phyloP scores from a whole-genome alignment of 805 yeast species.

The Yarrowia bubula region DNA sequence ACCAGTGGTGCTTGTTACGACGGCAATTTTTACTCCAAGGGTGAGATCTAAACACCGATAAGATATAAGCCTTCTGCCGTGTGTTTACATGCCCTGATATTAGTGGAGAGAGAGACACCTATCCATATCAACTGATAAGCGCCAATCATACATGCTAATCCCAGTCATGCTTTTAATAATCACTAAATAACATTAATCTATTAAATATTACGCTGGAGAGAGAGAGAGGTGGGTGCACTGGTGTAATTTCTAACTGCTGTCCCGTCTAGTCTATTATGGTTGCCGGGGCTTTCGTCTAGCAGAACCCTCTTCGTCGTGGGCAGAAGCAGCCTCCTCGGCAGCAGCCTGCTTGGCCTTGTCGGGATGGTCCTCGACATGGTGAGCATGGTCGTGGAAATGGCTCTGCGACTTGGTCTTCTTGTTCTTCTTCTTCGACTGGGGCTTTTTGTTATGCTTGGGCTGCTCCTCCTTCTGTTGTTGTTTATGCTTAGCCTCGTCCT shows the following conservation, averaged over 20 bases:
- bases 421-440: not conserved
- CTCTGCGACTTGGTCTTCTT: not conserved
- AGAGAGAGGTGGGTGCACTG: not conserved
- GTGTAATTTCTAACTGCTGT: too few species aligned
- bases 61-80: not conserved
- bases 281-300: constrained; percentile 4
- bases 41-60: not conserved
- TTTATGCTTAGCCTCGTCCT: not conserved
- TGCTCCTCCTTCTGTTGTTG: too few species aligned
- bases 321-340: constrained; percentile 7
- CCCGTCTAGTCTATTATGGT: constrained; percentile 2
- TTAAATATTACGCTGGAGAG: constrained; percentile 9
- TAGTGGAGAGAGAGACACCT: not conserved
- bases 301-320: constrained; percentile 3
- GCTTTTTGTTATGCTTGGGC: not conserved
- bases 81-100: not conserved
- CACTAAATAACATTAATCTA: not conserved
- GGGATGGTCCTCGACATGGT: constrained; percentile 2
- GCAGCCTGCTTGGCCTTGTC: not conserved
- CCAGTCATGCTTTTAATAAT: not conserved
- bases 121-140: not conserved
- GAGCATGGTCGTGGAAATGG: not conserved
- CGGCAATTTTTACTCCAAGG: not conserved
- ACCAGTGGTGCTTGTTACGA: too few species aligned
- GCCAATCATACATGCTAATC: not conserved